Evolutionary conservation across 441 rosid genomes (phyloP), one percentile per base, ranked within the genome.

Genomic region (Erodium moschatum): DNA sequence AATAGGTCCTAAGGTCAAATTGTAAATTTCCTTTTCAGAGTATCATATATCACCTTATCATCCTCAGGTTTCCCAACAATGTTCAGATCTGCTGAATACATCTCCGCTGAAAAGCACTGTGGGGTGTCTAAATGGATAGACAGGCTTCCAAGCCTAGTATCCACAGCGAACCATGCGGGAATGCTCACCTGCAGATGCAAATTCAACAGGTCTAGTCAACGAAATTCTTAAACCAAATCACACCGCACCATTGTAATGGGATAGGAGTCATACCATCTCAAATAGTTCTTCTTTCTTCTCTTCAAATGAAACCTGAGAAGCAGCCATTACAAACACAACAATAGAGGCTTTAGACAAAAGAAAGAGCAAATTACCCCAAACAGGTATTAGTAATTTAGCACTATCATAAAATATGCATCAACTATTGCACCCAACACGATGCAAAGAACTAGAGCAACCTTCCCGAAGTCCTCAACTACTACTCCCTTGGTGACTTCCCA

Each of bases 51-150:
- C 21, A 95, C 99, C 97, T 96, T 96, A 76, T 96, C 99, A 79
- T 96, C 99, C 80, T 96, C 99, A 64, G 98, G 92, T 76, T 92
- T 84, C 79, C 97, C 99, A 69, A 87, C 77, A 67, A 96, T 90
- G 80, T 80, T 85, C 66, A 96, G 96, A 80, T 96, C 99, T 61
- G 85, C 89, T 27, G 97, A 88, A 82, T 96, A 96, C 98, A 96
- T 90, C 86, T 96, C 99, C 0, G 98, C 99, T n/a, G 95, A 83
- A 81, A 96, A 96, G 86, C 99, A 96, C 70, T 96, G 99, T 5
- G 98, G 97, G 6, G 97, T 87, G 72, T 96, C 99, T 85, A 96
- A 84, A 84, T 96, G 98, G 69, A 92, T 67, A 62, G 98, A 92
- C 84, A 96, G 85, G 82, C 96, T 86, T 74, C 99, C 98, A 77